Evolutionary conservation across 148 eudicot species (phyloP).

Genomic region (Pouteria glomerata): DNA sequence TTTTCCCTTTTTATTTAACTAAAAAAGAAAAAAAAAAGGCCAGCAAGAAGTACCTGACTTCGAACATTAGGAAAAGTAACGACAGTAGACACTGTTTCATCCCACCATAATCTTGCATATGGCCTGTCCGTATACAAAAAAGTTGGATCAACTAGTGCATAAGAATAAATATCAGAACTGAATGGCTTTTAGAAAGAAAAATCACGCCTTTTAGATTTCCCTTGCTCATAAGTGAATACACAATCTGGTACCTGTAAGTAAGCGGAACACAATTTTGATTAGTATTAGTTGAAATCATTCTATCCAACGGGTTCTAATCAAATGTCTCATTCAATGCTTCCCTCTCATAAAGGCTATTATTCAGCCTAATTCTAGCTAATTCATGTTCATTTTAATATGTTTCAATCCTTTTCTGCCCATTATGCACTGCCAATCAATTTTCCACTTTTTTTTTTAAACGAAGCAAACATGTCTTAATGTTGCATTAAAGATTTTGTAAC

Average conservation of each 20-base stretch:
- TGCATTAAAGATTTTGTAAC: background rate
- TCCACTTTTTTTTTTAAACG: background rate
- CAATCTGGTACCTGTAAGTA: constrained; percentile 61
- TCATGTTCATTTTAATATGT: background rate
- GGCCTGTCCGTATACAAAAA: constrained; percentile 41
- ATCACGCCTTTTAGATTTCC: constrained; percentile 73
- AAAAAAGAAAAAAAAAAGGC: background rate
- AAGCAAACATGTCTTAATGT: background rate
- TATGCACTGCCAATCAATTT: background rate
- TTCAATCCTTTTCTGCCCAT: background rate
- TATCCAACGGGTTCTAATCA: background rate
- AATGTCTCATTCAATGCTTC: background rate
- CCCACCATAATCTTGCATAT: constrained; percentile 96
- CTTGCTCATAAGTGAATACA: constrained; percentile 57
- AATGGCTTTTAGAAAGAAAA: background rate
- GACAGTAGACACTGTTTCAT: constrained; percentile 73
- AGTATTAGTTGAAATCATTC: background rate
- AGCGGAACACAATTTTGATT: constrained; percentile 5
- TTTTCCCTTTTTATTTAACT: background rate
- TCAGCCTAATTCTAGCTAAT: background rate
- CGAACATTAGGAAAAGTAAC: constrained; percentile 57
- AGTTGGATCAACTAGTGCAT: background rate
- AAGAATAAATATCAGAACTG: background rate
- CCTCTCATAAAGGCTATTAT: background rate
- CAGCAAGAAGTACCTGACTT: constrained; percentile 38